A percentile compares a stretch with the other conserved stretches of the same genome.
phyloP scores from a whole-genome alignment of 2,329 filamentous ascomycete species.

The Beauveria caledonica region DNA sequence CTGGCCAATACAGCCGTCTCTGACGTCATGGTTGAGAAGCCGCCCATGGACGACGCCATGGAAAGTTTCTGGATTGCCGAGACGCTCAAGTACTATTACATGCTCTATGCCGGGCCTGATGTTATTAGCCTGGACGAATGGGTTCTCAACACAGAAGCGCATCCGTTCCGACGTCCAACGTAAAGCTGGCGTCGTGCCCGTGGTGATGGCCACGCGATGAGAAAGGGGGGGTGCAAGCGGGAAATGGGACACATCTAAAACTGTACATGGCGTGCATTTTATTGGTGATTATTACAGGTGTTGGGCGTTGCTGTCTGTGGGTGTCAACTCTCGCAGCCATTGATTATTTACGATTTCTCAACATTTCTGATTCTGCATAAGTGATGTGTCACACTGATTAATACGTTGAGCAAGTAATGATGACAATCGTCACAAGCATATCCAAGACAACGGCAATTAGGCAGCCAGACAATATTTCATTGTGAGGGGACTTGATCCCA shows the following conservation, averaged over 20 bases:
- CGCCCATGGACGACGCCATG: conserved; percentile 53
- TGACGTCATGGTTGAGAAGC: conserved; percentile 45
- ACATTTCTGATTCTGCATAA: not conserved
- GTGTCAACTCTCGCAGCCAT: not conserved
- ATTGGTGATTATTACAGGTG: not conserved
- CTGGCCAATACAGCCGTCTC: conserved; percentile 63
- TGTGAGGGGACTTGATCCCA: not conserved
- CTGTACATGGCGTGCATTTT: not conserved
- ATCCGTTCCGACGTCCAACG: conserved; percentile 44
- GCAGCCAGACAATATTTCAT: not conserved
- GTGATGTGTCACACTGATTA: not conserved
- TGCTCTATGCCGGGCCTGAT: conserved; percentile 63
- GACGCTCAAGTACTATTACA: conserved; percentile 87
- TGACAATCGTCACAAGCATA: too few species aligned
- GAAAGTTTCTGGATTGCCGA: conserved; percentile 89
- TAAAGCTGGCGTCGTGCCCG: conserved; percentile 7
- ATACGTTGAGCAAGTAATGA: too few species aligned
- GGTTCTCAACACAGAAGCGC: conserved; percentile 58
- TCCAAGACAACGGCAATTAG: not conserved
- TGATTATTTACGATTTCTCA: not conserved
- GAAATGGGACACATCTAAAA: not conserved
- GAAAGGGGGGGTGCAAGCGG: not conserved
- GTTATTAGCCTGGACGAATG: conserved; percentile 61
- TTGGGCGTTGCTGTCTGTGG: not conserved
- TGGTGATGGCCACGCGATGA: not conserved